Evolutionary conservation across 331 rosid genomes (phyloP), one percentile per base, ranked within the genome.

Genomic region (Rosa hybrid): DNA sequence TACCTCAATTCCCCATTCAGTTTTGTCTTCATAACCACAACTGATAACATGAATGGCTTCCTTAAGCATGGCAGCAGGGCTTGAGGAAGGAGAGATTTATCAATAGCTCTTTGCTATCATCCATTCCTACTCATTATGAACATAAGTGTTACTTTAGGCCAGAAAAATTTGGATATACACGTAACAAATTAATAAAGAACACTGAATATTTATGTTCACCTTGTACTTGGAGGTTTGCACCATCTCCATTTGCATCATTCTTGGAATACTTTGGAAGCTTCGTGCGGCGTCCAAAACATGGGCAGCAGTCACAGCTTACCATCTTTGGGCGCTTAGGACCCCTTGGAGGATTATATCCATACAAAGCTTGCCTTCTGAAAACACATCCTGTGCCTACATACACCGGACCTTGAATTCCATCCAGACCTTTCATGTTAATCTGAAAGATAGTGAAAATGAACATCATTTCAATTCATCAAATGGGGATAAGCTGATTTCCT

Each of bases 201-300:
- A 63, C 49, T 27, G n/a, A 12, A 25, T 63, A 14, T 34, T 65
- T 62, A 77, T 20, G 38, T 34, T 12, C 16, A 92, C 94, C 94
- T 88, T 80, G 85, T 83, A 83, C 72, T 86, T 77, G 86, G 78
- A 82, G 79, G 82, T 30, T 80, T 86, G 89, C 86, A 39, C 73
- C 92, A 71, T 91, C 92, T 88, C 89, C 97, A 74, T 78, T 89
- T 77, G 80, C 91, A 25, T 89, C 94, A 72, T 83, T 81, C 86
- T 90, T 91, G 56, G 89, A 90, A 79, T 85, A 57, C 85, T 88
- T 91, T 71, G 88, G 91, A 81, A 86, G 84, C 93, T 92, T 92
- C 91, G 90, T 94, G 79, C 98, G 97, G 81, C 90, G 86, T 83
- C 98, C 98, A 65, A 94, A 94, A 81, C 98, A 94, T n/a, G 97